Evolutionary conservation across 345 rosid species (phyloP).

Genomic region (Raphanus raphanistrum): DNA sequence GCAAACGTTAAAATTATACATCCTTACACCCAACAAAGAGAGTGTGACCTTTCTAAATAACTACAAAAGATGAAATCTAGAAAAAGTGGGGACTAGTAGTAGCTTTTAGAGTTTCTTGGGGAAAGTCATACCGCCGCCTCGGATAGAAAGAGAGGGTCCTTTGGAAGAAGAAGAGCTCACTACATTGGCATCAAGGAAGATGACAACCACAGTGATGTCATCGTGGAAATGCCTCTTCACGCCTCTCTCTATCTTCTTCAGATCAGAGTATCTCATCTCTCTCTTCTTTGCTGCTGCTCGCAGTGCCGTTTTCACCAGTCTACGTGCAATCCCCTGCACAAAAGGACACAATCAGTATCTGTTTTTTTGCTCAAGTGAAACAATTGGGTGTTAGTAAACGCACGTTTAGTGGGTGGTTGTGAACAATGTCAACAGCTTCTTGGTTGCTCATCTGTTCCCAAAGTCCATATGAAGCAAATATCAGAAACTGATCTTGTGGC

Average conservation of each 20-base stretch:
- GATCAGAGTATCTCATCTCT: conserved; percentile 18
- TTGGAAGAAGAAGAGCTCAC: conserved; percentile 57
- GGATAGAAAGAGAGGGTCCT: conserved; percentile 63
- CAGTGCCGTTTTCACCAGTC: conserved; percentile 63
- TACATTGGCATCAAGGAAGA: conserved; percentile 59
- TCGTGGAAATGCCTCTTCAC: conserved; percentile 54
- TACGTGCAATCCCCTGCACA: conserved; percentile 65
- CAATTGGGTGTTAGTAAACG: conserved; percentile 30
- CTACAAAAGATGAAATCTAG: conserved; percentile 31
- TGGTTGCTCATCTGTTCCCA: conserved; percentile 97
- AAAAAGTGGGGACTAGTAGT: conserved; percentile 7
- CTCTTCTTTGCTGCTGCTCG: conserved; percentile 55
- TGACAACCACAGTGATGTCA: conserved; percentile 63
- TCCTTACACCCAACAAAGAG: conserved; percentile 34
- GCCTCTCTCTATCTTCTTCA: conserved; percentile 11
- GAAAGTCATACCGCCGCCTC: conserved; percentile 75
- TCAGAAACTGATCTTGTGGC: conserved; percentile 72
- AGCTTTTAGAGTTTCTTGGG: conserved; percentile 42
- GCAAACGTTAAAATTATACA: conserved; percentile 36
- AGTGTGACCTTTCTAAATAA: conserved; percentile 9
- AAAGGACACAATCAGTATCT: not conserved
- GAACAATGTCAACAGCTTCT: conserved; percentile 86
- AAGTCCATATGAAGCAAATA: conserved; percentile 92
- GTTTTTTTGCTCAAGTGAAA: not conserved
- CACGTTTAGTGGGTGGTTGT: conserved; percentile 76